Evolutionary conservation across 345 rosid genomes (phyloP).

Genomic region (Populus pruinosa): DNA sequence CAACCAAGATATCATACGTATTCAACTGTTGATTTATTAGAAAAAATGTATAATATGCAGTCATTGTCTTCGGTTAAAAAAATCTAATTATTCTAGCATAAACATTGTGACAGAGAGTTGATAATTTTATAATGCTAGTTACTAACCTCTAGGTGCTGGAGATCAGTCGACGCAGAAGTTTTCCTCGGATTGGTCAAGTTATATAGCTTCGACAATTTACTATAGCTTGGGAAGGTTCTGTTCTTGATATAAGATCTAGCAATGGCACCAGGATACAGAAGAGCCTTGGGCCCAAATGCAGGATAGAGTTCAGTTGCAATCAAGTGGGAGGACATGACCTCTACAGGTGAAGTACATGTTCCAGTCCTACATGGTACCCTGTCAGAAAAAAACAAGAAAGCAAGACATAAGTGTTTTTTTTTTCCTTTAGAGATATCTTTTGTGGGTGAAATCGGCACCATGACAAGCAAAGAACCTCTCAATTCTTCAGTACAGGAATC

Average conservation of each 20-base stretch:
- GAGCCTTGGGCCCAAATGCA: slow-evolving; percentile 43
- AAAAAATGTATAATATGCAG: too few species aligned
- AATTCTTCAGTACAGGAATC: too few species aligned
- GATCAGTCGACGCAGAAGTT: slow-evolving; percentile 29
- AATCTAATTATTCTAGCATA: not conserved
- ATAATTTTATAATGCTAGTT: not conserved
- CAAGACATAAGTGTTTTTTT: not conserved
- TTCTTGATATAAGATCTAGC: slow-evolving; percentile 37
- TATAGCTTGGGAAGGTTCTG: slow-evolving; percentile 34
- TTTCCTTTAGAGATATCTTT: too few species aligned
- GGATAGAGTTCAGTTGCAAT: slow-evolving; percentile 52
- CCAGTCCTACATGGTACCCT: slow-evolving; percentile 73
- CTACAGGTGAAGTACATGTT: slow-evolving; percentile 61
- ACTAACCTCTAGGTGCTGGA: slow-evolving; percentile 63
- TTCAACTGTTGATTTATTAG: not conserved
- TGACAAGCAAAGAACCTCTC: too few species aligned
- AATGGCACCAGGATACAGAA: slow-evolving; percentile 75
- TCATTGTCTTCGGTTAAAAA: not conserved
- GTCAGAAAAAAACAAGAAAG: slow-evolving; percentile 2
- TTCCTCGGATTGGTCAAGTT: slow-evolving; percentile 25
- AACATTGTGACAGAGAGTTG: not conserved
- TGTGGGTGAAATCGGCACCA: too few species aligned
- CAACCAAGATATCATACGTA: not conserved
- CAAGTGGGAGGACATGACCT: slow-evolving; percentile 61
- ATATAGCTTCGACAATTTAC: slow-evolving; percentile 36